Evolutionary conservation across 2,329 filamentous ascomycete genomes (phyloP), one percentile per base, ranked within the genome.

Genomic region (Whalleya microplaca): DNA sequence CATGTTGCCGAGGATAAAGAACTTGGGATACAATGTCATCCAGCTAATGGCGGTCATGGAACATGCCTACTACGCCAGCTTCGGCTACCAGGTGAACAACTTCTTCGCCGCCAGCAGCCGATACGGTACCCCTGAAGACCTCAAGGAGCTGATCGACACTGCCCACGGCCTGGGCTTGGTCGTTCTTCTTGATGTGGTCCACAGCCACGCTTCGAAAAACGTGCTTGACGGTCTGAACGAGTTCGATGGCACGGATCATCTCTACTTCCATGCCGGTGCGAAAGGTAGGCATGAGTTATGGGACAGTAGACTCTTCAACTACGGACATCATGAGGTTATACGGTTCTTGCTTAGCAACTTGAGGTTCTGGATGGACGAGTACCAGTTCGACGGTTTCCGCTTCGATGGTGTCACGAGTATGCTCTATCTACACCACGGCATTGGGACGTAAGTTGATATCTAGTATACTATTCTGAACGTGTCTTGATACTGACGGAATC

Each of bases 21-120:
- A 86, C 62, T 80, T 98, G 43, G 95, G 94, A 41, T 99, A 99
- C 80, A 98, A 99, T 72, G 90, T 93, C 52, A 98, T 99, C 65
- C 95, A 99, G 73, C 82, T 99, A 62, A 99, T 99, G 95, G 95
- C 95, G 45, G 83, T 99, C 71, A 99, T 99, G 94, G 95, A 99
- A 73, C 95, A 99, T 76, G 95, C 95, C 48, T 99, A 99, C 81
- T 99, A 99, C 73, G 95, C 95, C 68, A 98, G 94, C 71, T 99
- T 99, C 69, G 95, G 95, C 45, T 99, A 99, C 75, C 95, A 99
- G 75, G 86, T 99, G 77, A 99, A 98, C 80, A 97, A 90, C 75
- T 99, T 99, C 81, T 99, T 98, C 69, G 95, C 95, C 23, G 93
- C 94, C 12, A 97, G 93, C 75, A 98, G 94, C 74, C 88, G 95